Conservation (phyloP, 768 basidiomycete species). For the Boletellus ananiceps region DNA sequence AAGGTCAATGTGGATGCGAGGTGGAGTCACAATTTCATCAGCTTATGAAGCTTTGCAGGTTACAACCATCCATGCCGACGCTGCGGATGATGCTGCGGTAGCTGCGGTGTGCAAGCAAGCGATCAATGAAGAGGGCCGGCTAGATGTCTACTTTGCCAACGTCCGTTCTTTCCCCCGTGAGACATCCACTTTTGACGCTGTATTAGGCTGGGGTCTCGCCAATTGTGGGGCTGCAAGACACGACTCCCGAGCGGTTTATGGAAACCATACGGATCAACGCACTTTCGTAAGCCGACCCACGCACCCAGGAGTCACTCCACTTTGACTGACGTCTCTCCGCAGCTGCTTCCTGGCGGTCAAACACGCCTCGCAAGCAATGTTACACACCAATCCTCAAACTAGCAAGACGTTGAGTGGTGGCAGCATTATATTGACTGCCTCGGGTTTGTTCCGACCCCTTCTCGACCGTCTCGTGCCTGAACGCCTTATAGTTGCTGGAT, state of each 20-base stretch:
- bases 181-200: conserved; percentile 3
- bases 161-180: conserved; percentile 37
- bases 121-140: conserved; percentile 72
- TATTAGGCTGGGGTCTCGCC: conserved; percentile 64
- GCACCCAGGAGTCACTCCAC: conserved; percentile 1
- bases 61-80: conserved; percentile 76
- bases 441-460: conserved; percentile 43
- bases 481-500: conserved; percentile 66
- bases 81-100: conserved; percentile 72
- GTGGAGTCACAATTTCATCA: not conserved
- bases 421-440: conserved; percentile 86
- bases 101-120: conserved; percentile 65
- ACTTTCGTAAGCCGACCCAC: conserved; percentile 42
- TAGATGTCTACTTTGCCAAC: conserved; percentile 96
- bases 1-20: conserved; percentile 44
- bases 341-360: conserved; percentile 91
- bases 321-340: conserved; percentile 1
- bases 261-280: conserved; percentile 74
- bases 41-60: conserved; percentile 47
- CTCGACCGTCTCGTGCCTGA: not conserved
- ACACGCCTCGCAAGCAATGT: conserved; percentile 80
- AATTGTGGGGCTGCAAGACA: conserved; percentile 42
- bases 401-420: conserved; percentile 71
- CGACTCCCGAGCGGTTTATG: conserved; percentile 63
- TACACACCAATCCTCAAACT: conserved; percentile 53